Percentiles rank a stretch among this genome's conserved stretches.
phyloP scores from a whole-genome alignment of 352 stramenopile genomes.

The Phytophthora pluvialis region DNA sequence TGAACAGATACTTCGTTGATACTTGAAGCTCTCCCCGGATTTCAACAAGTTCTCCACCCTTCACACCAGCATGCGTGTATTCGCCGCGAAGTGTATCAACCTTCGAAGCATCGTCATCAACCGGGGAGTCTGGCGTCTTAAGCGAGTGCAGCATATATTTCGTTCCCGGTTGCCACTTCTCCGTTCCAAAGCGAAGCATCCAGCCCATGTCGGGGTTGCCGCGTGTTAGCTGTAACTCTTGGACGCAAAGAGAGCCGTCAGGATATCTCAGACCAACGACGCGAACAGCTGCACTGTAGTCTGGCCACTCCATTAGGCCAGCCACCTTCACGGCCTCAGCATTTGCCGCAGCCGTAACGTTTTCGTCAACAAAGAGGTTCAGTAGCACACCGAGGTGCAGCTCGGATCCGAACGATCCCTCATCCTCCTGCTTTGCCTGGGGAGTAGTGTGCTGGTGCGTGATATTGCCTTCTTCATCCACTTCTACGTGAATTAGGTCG shows the following conservation, averaged over 20 bases:
- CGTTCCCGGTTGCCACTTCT: slow-evolving; percentile 89
- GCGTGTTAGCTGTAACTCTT: slow-evolving; percentile 83
- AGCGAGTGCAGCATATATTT: slow-evolving; percentile 71
- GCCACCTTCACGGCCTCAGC: slow-evolving; percentile 45
- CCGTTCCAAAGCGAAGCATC: slow-evolving; percentile 83
- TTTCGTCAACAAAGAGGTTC: slow-evolving; percentile 56
- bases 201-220: slow-evolving; percentile 89
- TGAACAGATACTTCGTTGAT: slow-evolving; percentile 83
- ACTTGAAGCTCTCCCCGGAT: slow-evolving; percentile 70
- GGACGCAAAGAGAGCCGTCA: slow-evolving; percentile 68
- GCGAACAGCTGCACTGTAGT: slow-evolving; percentile 78
- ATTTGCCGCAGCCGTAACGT: slow-evolving; percentile 1
- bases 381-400: slow-evolving; percentile 83
- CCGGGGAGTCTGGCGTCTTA: slow-evolving; percentile 16
- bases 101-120: slow-evolving; percentile 6
- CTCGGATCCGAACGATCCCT: slow-evolving; percentile 78
- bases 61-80: slow-evolving; percentile 60
- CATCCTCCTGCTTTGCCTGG: slow-evolving; percentile 72
- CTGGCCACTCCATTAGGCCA: slow-evolving; percentile 83
- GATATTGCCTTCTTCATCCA: slow-evolving; percentile 81
- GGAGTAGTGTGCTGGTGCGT: slow-evolving; percentile 73
- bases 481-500: slow-evolving; percentile 85
- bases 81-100: slow-evolving; percentile 58
- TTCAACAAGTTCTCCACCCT: slow-evolving; percentile 67
- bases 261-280: slow-evolving; percentile 66